Conservation (phyloP, 2,329 filamentous ascomycete species). For the Phialophora chinensis region DNA sequence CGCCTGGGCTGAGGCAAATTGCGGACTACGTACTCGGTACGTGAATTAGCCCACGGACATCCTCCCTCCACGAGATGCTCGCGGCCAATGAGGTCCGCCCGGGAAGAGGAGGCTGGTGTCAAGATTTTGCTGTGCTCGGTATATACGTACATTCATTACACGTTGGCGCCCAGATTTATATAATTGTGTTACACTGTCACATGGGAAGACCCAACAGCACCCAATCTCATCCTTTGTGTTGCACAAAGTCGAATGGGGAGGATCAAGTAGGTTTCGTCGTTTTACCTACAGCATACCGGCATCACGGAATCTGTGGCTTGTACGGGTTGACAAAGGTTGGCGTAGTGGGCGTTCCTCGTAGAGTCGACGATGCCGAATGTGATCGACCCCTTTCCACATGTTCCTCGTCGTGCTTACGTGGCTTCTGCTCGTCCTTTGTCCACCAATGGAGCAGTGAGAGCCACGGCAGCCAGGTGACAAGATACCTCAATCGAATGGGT, state of each 20-base stretch:
- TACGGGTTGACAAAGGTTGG: conserved; percentile 21
- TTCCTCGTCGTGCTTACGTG: conserved; percentile 8
- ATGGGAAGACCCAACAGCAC: neutral
- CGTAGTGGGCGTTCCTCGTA: conserved; percentile 15
- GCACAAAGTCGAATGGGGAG: neutral
- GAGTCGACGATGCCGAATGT: conserved; percentile 12
- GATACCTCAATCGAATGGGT: conserved; percentile 11
- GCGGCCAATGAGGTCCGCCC: neutral
- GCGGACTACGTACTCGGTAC: neutral
- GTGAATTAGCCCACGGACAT: neutral
- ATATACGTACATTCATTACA: neutral
- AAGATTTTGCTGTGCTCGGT: neutral
- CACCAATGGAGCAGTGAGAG: conserved; percentile 28
- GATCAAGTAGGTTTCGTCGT: neutral
- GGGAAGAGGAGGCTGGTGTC: neutral
- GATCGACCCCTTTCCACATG: conserved; percentile 12
- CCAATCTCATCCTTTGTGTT: neutral
- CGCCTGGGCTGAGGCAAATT: conserved; percentile 3
- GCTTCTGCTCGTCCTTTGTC: conserved; percentile 18
- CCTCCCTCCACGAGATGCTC: neutral
- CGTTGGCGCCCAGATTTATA: neutral
- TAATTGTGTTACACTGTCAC: neutral
- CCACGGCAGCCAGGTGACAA: conserved; percentile 32
- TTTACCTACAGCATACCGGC: neutral
- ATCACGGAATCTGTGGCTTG: conserved; percentile 10